phyloP scores from a whole-genome alignment of 1,284 basidiomycete genomes.

The Apiotrichum brassicae region DNA sequence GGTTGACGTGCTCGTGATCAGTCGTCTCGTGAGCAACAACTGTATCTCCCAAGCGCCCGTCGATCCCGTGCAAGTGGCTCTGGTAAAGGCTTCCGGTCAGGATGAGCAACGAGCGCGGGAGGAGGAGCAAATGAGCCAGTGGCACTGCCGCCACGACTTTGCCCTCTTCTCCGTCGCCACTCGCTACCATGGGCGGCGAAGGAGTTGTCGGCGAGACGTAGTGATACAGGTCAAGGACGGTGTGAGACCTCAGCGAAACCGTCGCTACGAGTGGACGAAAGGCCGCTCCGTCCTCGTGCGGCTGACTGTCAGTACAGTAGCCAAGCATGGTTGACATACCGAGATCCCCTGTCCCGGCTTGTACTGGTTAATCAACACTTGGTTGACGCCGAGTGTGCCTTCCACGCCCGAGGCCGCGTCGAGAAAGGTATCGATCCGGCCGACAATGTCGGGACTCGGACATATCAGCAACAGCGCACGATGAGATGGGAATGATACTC shows the following conservation, averaged over 20 bases:
- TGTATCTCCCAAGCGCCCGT: slow-evolving; percentile 53
- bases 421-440: slow-evolving; percentile 53
- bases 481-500: slow-evolving; percentile 21
- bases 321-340: too few species aligned
- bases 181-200: slow-evolving; percentile 39
- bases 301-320: too few species aligned
- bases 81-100: slow-evolving; percentile 64
- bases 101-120: slow-evolving; percentile 73
- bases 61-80: slow-evolving; percentile 68
- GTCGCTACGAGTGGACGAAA: slow-evolving; percentile 86
- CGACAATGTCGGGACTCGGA: slow-evolving; percentile 67
- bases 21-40: slow-evolving; percentile 3
- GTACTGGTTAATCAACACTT: slow-evolving; percentile 87
- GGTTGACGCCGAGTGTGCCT: slow-evolving; percentile 57
- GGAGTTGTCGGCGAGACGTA: slow-evolving; percentile 50
- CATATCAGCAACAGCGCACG: slow-evolving; percentile 1
- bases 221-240: slow-evolving; percentile 76
- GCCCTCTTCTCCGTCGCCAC: slow-evolving; percentile 37
- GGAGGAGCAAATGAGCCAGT: slow-evolving; percentile 65
- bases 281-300: slow-evolving; percentile 85
- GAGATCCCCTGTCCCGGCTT: slow-evolving; percentile 85
- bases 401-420: slow-evolving; percentile 12
- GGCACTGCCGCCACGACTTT: slow-evolving; percentile 60
- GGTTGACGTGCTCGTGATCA: slow-evolving; percentile 5
- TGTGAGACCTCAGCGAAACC: slow-evolving; percentile 75